A percentile compares a stretch with the other conserved stretches of the same genome.
Conservation (phyloP, 2,329 filamentous ascomycete genomes). For the Ceratocystis cubensis region DNA sequence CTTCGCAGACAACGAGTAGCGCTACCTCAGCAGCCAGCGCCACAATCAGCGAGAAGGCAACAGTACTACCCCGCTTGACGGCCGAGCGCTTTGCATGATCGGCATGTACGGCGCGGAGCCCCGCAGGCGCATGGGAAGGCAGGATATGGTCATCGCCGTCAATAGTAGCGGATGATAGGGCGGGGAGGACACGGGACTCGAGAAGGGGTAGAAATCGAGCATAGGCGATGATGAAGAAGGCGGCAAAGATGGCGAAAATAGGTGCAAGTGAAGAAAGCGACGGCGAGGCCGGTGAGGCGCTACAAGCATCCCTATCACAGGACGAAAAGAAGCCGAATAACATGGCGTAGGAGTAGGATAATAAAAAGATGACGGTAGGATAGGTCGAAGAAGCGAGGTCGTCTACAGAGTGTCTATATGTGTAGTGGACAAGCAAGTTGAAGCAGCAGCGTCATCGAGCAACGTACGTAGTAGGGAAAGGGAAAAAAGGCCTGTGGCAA, state of each 20-base stretch:
- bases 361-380: neutral
- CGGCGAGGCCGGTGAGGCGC: constrained; percentile 35
- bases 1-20: constrained; percentile 72
- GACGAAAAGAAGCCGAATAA: constrained; percentile 34
- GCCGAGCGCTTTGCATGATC: constrained; percentile 43
- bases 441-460: neutral
- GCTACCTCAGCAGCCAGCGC: constrained; percentile 65
- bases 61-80: constrained; percentile 41
- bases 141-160: constrained; percentile 51
- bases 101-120: constrained; percentile 45
- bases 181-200: constrained; percentile 34
- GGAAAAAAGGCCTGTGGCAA: neutral
- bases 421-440: neutral
- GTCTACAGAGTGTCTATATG: neutral
- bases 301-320: constrained; percentile 49
- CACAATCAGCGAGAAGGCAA: constrained; percentile 64
- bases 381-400: too few relatives aligned
- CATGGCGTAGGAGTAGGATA: neutral
- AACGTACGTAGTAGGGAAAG: neutral
- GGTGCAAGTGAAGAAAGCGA: constrained; percentile 50
- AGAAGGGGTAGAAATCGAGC: constrained; percentile 63
- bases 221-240: constrained; percentile 39
- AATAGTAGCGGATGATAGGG: constrained; percentile 35
- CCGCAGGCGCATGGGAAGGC: constrained; percentile 48
- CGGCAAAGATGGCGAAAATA: constrained; percentile 57